Evolutionary conservation across 352 stramenopile species (phyloP), one percentile per base, ranked within the genome.

Genomic region (Globisporangium uncinulatum): DNA sequence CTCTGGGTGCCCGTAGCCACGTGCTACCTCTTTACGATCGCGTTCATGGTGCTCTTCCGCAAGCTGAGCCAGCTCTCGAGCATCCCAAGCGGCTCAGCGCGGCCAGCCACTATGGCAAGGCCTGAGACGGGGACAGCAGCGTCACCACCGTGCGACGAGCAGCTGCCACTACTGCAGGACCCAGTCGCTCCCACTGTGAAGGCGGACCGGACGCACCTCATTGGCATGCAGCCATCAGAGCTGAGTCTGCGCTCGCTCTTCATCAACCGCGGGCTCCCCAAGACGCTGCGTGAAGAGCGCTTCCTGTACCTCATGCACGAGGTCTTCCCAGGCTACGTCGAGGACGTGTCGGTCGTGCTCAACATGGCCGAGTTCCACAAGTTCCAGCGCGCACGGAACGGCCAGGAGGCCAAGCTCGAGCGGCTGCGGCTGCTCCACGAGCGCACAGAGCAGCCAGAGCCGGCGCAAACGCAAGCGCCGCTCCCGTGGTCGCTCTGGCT

Each of bases 331-430:
- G 71, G 74, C 0, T 94, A 92, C 63, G 63, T 94, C 13, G 75
- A 89, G 41, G 82, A 92, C 50, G 84, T 92, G 32, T 81, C 71
- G 29, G 77, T 94, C 14, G 84, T 94, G 54, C 87, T 85, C 61
- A 88, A 94, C 57, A 70, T 94, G 48, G 74, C 74, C 31, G 76
- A 86, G 48, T 92, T 92, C 55, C 80, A 89, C 57, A 59, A 64
- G 29, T 71, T 79, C 31, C 76, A 92, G 67, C 63, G 61, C 56
- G 70, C 65, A 49, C 79, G 79, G 10, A 63, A 74, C 42, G 57
- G 55, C 19, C 69, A 83, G 24, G 78, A 88, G 55, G 77, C 70
- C 21, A 67, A 70, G 32, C 63, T 90, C 41, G 74, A 86, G 34
- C 76, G 84, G 24, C 74, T 79, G 53, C 72, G 78, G 48, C 73